Conservation (phyloP, 768 basidiomycete genomes). For the Amanita molliuscula region DNA sequence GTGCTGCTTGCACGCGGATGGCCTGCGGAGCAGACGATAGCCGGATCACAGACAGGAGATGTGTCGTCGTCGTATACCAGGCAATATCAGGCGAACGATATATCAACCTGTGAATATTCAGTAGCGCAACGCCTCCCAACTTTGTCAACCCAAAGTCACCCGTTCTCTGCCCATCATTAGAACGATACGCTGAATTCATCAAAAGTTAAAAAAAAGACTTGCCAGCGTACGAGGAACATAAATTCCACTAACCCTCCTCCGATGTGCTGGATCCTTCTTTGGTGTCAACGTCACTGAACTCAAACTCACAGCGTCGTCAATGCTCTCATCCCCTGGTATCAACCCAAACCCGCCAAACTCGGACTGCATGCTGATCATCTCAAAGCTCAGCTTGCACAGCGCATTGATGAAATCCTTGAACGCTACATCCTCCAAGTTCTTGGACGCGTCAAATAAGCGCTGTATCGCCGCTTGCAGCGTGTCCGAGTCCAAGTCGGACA, state of each 20-base stretch:
- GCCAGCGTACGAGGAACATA: slow-evolving; percentile 73
- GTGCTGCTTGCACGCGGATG: slow-evolving; percentile 84
- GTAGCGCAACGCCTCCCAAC: slow-evolving; percentile 64
- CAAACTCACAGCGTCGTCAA: slow-evolving; percentile 24
- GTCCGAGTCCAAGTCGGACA: slow-evolving; percentile 68
- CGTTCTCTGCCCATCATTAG: slow-evolving; percentile 46
- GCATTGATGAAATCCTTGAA: slow-evolving; percentile 72
- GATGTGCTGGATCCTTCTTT: slow-evolving; percentile 34
- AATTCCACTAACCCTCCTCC: slow-evolving; percentile 80
- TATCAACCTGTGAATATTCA: slow-evolving; percentile 84
- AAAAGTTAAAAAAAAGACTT: slow-evolving; percentile 18
- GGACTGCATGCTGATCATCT: slow-evolving; percentile 89
- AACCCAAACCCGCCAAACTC: slow-evolving; percentile 22
- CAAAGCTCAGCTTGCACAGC: slow-evolving; percentile 75
- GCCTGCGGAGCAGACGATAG: slow-evolving; percentile 58
- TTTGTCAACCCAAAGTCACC: slow-evolving; percentile 93
- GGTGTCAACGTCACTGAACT: slow-evolving; percentile 28
- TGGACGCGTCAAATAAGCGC: slow-evolving; percentile 78
- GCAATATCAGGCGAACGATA: slow-evolving; percentile 75
- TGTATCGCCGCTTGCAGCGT: slow-evolving; percentile 67
- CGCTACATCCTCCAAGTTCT: slow-evolving; percentile 72
- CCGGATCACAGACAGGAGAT: slow-evolving; percentile 71
- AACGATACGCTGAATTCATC: background rate
- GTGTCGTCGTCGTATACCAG: slow-evolving; percentile 74
- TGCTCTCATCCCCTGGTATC: slow-evolving; percentile 25